Base-by-base conservation (phyloP, 441 rosid species). In the Gossypium trilobum region DNA sequence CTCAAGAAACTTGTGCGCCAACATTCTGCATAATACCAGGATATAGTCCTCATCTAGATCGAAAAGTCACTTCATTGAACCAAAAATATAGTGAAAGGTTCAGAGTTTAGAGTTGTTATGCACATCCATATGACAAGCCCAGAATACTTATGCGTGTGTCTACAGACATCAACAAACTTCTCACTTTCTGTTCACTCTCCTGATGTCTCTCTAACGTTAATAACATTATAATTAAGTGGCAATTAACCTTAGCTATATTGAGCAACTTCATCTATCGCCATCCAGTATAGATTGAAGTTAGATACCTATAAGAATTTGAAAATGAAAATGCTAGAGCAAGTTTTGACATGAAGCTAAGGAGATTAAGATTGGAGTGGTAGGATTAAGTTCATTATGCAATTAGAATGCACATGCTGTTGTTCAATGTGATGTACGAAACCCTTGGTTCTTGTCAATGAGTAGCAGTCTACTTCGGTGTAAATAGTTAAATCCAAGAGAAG, bases 1-100 rank as follows among this genome's bases (percentile, higher is more conserved):
- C 81, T 93, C 87, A 80, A 95, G 90, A 84, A 91, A 89, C 79
- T 90, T 95, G 87, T 91, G 99, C 48, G 98, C 98, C 84, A 93
- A 77, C 98, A 93, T 95, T 87, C 99, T 95, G 83, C 72, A 79
- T n/a, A 71, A 72, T 72, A 81, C 17, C 72, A 73, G 58, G 16
- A 46, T 20, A 73, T 33, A 61, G 5, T 19, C 48, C 10, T 57
- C 14, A 20, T 36, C 65, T 36, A 70, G 31, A 70, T 31, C n/a
- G 44, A 57, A 20, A 57, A 22, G 70, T 19, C 36, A 64, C 13
- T 65, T 1, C 20, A 44, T 13, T 65, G 33, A 23, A 65, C 51
- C 51, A 44, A 63, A 19, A 39, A 19, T 1, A 23, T 11, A 3
- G 36, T 46, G n/a, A 65, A 44, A 2, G 5, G 0, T 2, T 22